Conservation (phyloP, 495 filamentous ascomycete species). For the Xylaria venustula region DNA sequence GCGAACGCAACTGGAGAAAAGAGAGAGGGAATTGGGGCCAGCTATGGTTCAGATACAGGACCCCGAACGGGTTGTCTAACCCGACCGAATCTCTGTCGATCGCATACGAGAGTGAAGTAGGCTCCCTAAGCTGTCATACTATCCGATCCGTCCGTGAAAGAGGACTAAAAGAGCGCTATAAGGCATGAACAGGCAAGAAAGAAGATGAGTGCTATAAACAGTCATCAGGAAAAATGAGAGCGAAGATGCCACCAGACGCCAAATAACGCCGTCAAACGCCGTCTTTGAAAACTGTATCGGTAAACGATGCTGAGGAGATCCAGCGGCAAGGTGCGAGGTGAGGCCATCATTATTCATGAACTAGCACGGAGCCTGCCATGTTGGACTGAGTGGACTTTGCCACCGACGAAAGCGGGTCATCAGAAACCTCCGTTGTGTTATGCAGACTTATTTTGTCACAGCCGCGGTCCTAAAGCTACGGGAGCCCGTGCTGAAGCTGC, state of each 20-base stretch:
- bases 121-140: neutral
- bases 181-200: neutral
- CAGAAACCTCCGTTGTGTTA: neutral
- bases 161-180: neutral
- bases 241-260: constrained; percentile 21
- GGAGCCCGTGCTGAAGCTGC: neutral
- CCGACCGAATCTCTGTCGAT: neutral
- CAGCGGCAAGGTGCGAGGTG: constrained; percentile 1
- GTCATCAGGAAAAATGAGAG: constrained; percentile 20
- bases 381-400: constrained; percentile 1
- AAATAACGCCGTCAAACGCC: constrained; percentile 26
- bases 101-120: neutral
- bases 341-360: neutral
- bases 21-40: neutral
- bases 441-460: neutral
- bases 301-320: constrained; percentile 2
- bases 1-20: neutral
- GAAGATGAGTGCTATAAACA: constrained; percentile 8
- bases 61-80: neutral
- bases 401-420: neutral
- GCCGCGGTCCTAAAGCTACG: neutral
- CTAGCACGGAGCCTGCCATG: neutral
- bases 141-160: neutral
- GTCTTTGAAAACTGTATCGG: constrained; percentile 1
- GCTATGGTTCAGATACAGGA: neutral